These are phyloP conservation scores for Cornus suecica DNA, from an alignment of 148 eudicot species.

Conservation along the genomic window DNA sequence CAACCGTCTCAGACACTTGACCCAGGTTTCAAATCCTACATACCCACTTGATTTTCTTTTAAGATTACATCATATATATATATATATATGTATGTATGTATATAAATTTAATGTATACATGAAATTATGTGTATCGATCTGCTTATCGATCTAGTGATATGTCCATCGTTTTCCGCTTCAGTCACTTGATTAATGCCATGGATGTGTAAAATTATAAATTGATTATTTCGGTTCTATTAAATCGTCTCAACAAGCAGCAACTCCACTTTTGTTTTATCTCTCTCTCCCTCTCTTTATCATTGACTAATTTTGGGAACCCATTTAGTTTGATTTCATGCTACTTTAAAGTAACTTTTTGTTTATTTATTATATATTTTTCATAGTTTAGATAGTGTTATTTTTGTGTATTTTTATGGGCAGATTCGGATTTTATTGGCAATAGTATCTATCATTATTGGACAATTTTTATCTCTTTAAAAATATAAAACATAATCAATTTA, in stretches of 20 bases:
- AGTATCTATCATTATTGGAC: neutral
- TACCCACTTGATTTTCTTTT: neutral
- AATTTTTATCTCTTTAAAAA: too few species aligned
- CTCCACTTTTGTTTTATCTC: too few species aligned
- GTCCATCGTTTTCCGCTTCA: neutral
- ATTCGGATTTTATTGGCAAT: neutral
- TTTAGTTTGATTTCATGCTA: neutral
- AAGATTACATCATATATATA: too few species aligned
- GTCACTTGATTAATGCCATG: too few species aligned
- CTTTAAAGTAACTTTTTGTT: too few species aligned
- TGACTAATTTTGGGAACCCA: neutral
- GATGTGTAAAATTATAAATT: too few species aligned
- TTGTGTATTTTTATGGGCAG: neutral
- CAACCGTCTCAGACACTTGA: slow-evolving; percentile 24
- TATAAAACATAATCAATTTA: too few species aligned
- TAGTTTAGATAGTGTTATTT: neutral
- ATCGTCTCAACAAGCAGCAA: neutral
- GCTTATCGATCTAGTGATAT: neutral
- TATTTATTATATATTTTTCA: too few species aligned
- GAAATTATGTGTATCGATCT: neutral
- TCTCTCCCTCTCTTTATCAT: too few species aligned
- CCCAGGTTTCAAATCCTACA: neutral
- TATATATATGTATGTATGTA: neutral
- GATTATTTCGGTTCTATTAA: neutral
- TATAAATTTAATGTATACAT: neutral